phyloP scores from a whole-genome alignment of 805 yeast species.

The Wickerhamomyces kurtzmanii region DNA sequence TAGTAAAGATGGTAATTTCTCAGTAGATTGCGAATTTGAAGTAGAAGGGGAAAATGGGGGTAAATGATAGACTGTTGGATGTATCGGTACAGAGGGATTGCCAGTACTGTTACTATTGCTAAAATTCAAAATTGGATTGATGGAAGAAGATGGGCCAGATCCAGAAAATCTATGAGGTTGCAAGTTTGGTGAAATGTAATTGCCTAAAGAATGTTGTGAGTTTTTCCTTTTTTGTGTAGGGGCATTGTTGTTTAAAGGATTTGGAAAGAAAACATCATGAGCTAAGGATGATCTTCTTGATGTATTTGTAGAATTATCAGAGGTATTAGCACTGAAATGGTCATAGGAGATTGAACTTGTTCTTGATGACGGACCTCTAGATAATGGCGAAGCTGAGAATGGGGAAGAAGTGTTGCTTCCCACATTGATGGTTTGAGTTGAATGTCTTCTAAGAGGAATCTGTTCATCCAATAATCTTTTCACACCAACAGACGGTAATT shows the following conservation, averaged over 20 bases:
- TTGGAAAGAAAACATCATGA: conserved; percentile 33
- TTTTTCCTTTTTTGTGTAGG: conserved; percentile 8
- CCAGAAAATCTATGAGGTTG: too few species aligned
- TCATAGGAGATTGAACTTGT: conserved; percentile 29
- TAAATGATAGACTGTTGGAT: too few species aligned
- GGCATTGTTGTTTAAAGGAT: conserved; percentile 15
- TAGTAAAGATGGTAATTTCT: too few species aligned
- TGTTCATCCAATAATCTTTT: conserved; percentile 18
- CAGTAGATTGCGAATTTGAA: too few species aligned
- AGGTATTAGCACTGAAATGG: conserved; percentile 16
- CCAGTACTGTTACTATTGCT: too few species aligned
- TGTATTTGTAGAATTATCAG: conserved; percentile 17
- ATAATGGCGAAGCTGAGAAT: conserved; percentile 22
- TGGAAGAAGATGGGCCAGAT: too few species aligned
- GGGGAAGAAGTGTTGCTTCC: conserved; percentile 19
- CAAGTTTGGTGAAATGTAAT: too few species aligned
- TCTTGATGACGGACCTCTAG: conserved; percentile 26
- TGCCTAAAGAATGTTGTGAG: too few species aligned
- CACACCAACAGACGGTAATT: conserved; percentile 11
- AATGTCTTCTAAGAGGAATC: conserved; percentile 16
- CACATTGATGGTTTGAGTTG: conserved; percentile 16
- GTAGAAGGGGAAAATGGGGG: too few species aligned
- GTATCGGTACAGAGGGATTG: too few species aligned
- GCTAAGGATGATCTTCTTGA: conserved; percentile 33
- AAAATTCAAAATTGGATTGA: too few species aligned